Evolutionary conservation across 1,139 yeast species (phyloP).

Genomic region (Magnusiomyces paraingens): DNA sequence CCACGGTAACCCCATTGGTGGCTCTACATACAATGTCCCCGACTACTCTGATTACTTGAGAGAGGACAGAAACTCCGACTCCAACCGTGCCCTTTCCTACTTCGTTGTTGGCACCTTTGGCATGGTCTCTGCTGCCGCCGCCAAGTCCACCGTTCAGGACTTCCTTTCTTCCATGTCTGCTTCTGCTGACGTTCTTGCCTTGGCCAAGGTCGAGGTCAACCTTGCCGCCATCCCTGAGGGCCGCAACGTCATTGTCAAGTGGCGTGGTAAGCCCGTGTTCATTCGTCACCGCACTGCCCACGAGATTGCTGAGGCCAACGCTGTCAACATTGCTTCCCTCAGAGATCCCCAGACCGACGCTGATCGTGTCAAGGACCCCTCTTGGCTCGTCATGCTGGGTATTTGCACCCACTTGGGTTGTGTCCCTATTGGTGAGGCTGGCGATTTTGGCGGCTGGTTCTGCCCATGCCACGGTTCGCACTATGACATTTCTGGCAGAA

Average conservation of each 20-base stretch:
- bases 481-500: slow-evolving; percentile 98
- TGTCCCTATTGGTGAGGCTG: slow-evolving; percentile 99
- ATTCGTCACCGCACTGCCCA: slow-evolving; percentile 96
- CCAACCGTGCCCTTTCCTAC: slow-evolving; percentile 84
- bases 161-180: slow-evolving; percentile 94
- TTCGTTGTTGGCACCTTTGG: slow-evolving; percentile 99
- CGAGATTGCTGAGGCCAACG: slow-evolving; percentile 93
- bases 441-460: slow-evolving; percentile 99
- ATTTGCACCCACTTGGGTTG: slow-evolving; percentile 99
- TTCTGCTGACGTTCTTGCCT: slow-evolving; percentile 96
- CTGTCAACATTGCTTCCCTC: slow-evolving; percentile 62
- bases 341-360: slow-evolving; percentile 94
- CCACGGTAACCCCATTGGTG: slow-evolving; percentile 35
- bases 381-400: slow-evolving; percentile 99
- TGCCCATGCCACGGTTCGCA: slow-evolving; percentile 99
- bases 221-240: slow-evolving; percentile 94
- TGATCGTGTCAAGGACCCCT: slow-evolving; percentile 94
- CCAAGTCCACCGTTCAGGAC: slow-evolving; percentile 95
- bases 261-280: slow-evolving; percentile 99
- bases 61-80: slow-evolving; percentile 58
- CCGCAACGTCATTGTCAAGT: slow-evolving; percentile 94
- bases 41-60: slow-evolving; percentile 80
- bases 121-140: slow-evolving; percentile 89
- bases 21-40: slow-evolving; percentile 84
- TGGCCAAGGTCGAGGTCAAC: slow-evolving; percentile 99